Base-by-base conservation (phyloP, 2,329 filamentous ascomycete species). In the Colletotrichum phormii region DNA sequence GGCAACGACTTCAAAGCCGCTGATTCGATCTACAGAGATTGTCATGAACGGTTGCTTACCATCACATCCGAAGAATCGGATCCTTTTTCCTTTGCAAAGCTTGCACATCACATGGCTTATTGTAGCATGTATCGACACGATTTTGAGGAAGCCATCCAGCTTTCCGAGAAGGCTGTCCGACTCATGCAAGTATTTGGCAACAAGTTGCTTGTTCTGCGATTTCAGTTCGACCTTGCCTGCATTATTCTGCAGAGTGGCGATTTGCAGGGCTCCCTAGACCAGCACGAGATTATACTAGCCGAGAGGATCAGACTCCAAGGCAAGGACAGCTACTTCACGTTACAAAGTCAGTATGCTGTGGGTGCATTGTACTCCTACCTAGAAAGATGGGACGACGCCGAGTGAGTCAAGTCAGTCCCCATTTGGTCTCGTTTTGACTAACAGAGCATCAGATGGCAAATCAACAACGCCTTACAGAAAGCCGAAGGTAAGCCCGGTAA, bases 311-410 rank as follows among this genome's bases (percentile, higher is more conserved):
- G 62, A 33, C 29, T 67, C 5, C 67, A 64, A 4, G 74, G 74
- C 8, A 73, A 74, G 26, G 59, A 67, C 12, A 74, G 63, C 29
- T 75, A 73, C 55, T 75, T 74, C 24, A 74, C 74, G n/a, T 53
- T 76, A 11, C 75, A 76, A 51, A 76, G 75, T 37, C 75, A 75
- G 54, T 75, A 76, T 51, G 75, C 72, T 33, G 58, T 73, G 6
- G 74, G 67, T 3, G 75, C 72, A 1, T 58, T 72, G n/a, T 74
- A 75, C 55, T 64, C 64, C 18, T 67, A 76, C 22, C 58, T 75
- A 13, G 62, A 58, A 18, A 57, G 64, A 33, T 72, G 35, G 37
- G 62, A 72, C n/a, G 65, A 74, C 31, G 75, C 75, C 24, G 75
- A 76, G 75, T 76, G 65, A 75, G 73, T 71, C 3, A 29, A 6